These are phyloP conservation scores for Penicillium bialowiezense DNA, from an alignment of 495 filamentous ascomycete genomes.

Conservation along the genomic window DNA sequence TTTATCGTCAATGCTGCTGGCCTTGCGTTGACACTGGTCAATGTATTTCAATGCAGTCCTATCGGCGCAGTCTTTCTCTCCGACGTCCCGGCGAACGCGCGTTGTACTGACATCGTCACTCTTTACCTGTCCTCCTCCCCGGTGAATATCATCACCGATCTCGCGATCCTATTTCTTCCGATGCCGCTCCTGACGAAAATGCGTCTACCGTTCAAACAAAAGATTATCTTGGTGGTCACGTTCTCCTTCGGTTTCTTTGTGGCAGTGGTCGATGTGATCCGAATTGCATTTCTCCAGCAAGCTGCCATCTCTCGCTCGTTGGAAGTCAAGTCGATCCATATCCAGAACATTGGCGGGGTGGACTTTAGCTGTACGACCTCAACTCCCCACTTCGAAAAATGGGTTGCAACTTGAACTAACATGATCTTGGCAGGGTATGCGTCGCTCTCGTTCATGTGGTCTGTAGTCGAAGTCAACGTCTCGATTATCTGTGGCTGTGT, in stretches of 20 bases:
- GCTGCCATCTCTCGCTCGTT: slow-evolving; percentile 49
- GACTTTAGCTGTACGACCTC: slow-evolving; percentile 55
- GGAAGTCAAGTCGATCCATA: slow-evolving; percentile 29
- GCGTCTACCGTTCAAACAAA: slow-evolving; percentile 78
- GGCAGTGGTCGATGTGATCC: slow-evolving; percentile 80
- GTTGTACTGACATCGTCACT: slow-evolving; percentile 73
- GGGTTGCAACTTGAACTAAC: not conserved
- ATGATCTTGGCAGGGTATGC: slow-evolving; percentile 58
- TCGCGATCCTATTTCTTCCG: slow-evolving; percentile 78
- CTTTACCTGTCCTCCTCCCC: slow-evolving; percentile 82
- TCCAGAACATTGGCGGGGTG: slow-evolving; percentile 28
- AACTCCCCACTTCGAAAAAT: not conserved
- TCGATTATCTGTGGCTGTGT: slow-evolving; percentile 87
- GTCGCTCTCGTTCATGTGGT: slow-evolving; percentile 88
- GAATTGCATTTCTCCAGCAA: slow-evolving; percentile 84
- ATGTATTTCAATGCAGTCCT: slow-evolving; percentile 86
- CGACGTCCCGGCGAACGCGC: slow-evolving; percentile 36
- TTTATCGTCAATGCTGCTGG: slow-evolving; percentile 75
- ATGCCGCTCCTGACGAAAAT: slow-evolving; percentile 85
- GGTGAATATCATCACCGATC: slow-evolving; percentile 81
- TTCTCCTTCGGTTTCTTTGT: slow-evolving; percentile 85
- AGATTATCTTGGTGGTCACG: slow-evolving; percentile 76
- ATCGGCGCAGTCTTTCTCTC: slow-evolving; percentile 58
- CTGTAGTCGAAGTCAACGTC: slow-evolving; percentile 83
- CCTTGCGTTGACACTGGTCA: slow-evolving; percentile 74